A percentile compares a stretch with the other conserved stretches of the same genome.
phyloP scores from a whole-genome alignment of 2,329 filamentous ascomycete species.

The Lecanicillium sp. region DNA sequence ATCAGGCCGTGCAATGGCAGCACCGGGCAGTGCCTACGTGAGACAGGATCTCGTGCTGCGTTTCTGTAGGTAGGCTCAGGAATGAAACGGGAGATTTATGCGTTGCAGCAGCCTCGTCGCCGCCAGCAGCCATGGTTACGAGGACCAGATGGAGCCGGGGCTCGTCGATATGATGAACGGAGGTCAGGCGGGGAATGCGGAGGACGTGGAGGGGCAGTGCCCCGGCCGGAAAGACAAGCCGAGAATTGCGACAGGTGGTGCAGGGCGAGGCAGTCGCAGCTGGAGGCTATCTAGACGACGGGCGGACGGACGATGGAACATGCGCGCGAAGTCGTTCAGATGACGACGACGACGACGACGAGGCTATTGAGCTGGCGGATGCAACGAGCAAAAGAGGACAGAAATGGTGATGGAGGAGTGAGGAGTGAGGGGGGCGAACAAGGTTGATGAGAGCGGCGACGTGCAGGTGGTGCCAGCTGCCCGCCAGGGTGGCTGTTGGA shows the following conservation, averaged over 20 bases:
- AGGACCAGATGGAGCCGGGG: slow-evolving; percentile 2
- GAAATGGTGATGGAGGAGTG: not conserved
- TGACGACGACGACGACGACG: slow-evolving; percentile 5
- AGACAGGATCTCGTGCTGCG: slow-evolving; percentile 38
- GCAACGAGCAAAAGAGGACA: too few relatives aligned
- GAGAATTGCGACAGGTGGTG: not conserved
- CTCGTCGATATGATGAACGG: slow-evolving; percentile 4
- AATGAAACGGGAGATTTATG: slow-evolving; percentile 21
- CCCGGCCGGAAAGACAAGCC: slow-evolving; percentile 1
- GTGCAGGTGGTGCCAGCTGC: too few relatives aligned
- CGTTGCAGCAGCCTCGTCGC: slow-evolving; percentile 18
- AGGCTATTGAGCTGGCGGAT: slow-evolving; percentile 1
- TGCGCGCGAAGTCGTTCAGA: not conserved
- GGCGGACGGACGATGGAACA: not conserved
- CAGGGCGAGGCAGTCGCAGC: not conserved
- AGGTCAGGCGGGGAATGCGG: slow-evolving; percentile 6
- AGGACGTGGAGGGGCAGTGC: slow-evolving; percentile 2
- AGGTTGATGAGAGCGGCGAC: not conserved
- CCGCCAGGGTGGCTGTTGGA: too few relatives aligned
- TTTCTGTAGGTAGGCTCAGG: slow-evolving; percentile 37
- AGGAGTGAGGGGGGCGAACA: not conserved
- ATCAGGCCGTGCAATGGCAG: too few relatives aligned
- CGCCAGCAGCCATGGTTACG: slow-evolving; percentile 26
- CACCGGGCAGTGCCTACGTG: too few relatives aligned
- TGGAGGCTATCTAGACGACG: not conserved